Base-by-base conservation (phyloP, 2,329 filamentous ascomycete species). In the Sclerotinia minor region DNA sequence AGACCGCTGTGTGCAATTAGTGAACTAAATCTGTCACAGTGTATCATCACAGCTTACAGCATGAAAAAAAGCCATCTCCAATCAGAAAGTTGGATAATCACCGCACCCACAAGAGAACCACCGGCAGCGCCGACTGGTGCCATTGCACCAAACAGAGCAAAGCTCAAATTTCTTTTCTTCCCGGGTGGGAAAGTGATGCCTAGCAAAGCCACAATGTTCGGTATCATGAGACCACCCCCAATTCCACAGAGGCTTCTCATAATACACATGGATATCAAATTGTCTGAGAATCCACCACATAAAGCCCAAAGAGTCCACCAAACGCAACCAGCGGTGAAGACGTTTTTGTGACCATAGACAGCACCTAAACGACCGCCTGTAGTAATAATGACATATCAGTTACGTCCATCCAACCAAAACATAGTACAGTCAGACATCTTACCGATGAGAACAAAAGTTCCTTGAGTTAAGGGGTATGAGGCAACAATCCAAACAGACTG, bases 191-290 rank as follows among this genome's bases (percentile, higher is more conserved):
- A 78, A 45, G 79, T 83, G 41, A 78, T 80, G 0, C 77, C 78
- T 41, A 85, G 77, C 66, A 83, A 78, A 1, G 83, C 82, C 0
- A 85, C 80, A 0, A 81, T 80, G 68, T 84, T 85, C 0, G 83
- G 83, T 77, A 83, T 80, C 35, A 84, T 76, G 9, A 83, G 75
- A 0, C 79, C 83, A 4, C 81, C 83, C 0, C 83, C 83, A 8
- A 83, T 77, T 0, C 84, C 83, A 0, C 79, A 79, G 3, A 86
- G 71, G 2, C 80, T 83, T 2, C 83, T 78, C 60, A 80, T 75
- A 1, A 79, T 75, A 38, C 80, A 76, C 68, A 85, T 83, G 0
- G 79, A 73, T 5, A 80, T 76, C 54, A 80, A 80, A 1, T 76
- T 79, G 1, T 75, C 77, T 53, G 78, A 81, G 65, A 84, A 84